These are phyloP conservation scores for Solanum tacnaense DNA, from an alignment of 257 asterid genomes.

Conservation along the genomic window DNA sequence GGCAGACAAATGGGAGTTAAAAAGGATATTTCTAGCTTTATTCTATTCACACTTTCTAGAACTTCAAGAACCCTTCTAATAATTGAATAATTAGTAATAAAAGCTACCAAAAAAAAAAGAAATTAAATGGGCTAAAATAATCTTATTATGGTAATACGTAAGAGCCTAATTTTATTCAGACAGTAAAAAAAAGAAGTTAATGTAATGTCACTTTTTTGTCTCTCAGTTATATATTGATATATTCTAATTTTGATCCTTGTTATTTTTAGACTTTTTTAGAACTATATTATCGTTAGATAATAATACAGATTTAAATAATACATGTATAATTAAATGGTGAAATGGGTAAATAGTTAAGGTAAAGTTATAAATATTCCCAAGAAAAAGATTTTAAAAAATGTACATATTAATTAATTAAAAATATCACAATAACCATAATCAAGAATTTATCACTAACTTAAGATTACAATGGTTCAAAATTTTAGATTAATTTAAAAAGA, in stretches of 20 bases:
- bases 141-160: background rate
- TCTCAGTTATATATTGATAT: background rate
- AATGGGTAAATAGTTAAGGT: background rate
- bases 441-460: background rate
- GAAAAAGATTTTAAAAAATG: fast-evolving
- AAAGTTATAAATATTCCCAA: background rate
- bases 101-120: background rate
- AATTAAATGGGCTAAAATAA: background rate
- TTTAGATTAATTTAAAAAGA: background rate
- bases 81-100: background rate
- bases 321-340: background rate
- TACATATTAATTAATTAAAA: background rate
- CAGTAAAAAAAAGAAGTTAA: background rate
- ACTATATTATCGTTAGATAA: background rate
- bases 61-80: background rate
- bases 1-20: background rate
- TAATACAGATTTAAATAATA: background rate
- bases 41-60: background rate
- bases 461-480: no score
- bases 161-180: background rate
- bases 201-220: background rate
- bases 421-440: background rate
- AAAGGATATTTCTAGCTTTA: background rate
- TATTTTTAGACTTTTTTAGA: background rate
- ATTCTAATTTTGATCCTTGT: background rate